These are phyloP conservation scores for Phytophthora chlamydospora DNA, from an alignment of 352 stramenopile genomes.

Conservation along the genomic window DNA sequence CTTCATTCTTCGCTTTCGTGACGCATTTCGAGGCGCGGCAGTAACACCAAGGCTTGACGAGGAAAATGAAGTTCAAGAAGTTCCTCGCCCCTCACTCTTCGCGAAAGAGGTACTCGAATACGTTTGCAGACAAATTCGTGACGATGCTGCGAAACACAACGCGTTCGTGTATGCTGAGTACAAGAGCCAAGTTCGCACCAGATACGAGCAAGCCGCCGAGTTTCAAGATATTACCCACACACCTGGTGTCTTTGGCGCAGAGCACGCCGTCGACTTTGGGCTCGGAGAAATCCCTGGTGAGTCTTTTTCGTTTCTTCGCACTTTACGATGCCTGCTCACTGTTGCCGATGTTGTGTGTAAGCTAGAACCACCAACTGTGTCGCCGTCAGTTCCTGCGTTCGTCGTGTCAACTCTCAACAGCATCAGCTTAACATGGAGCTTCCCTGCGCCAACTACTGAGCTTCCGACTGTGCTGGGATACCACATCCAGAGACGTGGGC, in stretches of 20 bases:
- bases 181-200: slow-evolving; percentile 59
- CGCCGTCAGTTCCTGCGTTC: slow-evolving; percentile 40
- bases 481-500: slow-evolving; percentile 59
- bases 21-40: slow-evolving; percentile 67
- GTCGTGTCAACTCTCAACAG: slow-evolving; percentile 48
- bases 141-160: slow-evolving; percentile 54
- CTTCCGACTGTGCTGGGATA: slow-evolving; percentile 62
- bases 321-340: too few relatives aligned
- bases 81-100: slow-evolving; percentile 24
- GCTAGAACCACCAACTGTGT: slow-evolving; percentile 39
- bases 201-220: slow-evolving; percentile 57
- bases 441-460: slow-evolving; percentile 25
- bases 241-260: slow-evolving; percentile 39
- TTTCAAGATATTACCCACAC: slow-evolving; percentile 70
- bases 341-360: background rate
- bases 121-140: slow-evolving; percentile 38
- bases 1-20: slow-evolving; percentile 64
- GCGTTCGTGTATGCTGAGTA: slow-evolving; percentile 51
- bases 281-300: slow-evolving; percentile 51
- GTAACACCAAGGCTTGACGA: slow-evolving; percentile 30
- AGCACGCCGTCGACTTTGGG: slow-evolving; percentile 42
- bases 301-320: background rate
- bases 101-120: slow-evolving; percentile 48
- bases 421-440: slow-evolving; percentile 54
- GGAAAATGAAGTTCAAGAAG: slow-evolving; percentile 24